Percentiles rank a stretch among this genome's conserved stretches.
Conservation (phyloP, 768 basidiomycete genomes). For the Termitomyces sp. region DNA sequence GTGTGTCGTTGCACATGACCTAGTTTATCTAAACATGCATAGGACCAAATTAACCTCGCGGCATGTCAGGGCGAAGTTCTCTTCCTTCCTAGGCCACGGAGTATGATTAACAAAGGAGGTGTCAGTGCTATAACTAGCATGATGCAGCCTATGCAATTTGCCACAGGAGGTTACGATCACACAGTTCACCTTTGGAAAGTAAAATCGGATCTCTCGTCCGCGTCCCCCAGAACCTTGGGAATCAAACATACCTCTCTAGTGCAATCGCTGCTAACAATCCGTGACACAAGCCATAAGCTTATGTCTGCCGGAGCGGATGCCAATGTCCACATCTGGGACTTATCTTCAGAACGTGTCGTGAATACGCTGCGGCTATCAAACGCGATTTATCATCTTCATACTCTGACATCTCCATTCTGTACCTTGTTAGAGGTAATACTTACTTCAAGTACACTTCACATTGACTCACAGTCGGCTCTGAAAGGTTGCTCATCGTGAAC, state of each 20-base stretch:
- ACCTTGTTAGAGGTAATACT: slow-evolving; percentile 38
- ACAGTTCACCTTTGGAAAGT: slow-evolving; percentile 44
- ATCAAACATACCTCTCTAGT: slow-evolving; percentile 41
- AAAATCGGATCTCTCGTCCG: slow-evolving; percentile 25
- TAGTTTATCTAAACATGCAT: neutral
- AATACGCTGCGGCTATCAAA: slow-evolving; percentile 39
- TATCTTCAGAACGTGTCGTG: slow-evolving; percentile 40
- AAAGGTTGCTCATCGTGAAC: slow-evolving; percentile 46
- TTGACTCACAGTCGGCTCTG: neutral
- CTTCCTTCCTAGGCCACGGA: slow-evolving; percentile 25
- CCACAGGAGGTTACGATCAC: slow-evolving; percentile 48
- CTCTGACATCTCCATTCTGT: slow-evolving; percentile 32
- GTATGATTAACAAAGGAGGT: slow-evolving; percentile 33
- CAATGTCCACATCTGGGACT: slow-evolving; percentile 40
- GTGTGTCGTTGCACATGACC: slow-evolving; percentile 16
- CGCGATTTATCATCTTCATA: slow-evolving; percentile 38
- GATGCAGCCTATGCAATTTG: slow-evolving; percentile 38
- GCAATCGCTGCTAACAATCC: slow-evolving; percentile 38
- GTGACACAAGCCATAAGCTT: slow-evolving; percentile 44
- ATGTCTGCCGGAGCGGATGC: slow-evolving; percentile 47
- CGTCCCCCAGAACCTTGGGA: slow-evolving; percentile 25
- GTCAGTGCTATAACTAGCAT: slow-evolving; percentile 39
- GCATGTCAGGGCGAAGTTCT: slow-evolving; percentile 2
- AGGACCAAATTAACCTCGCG: neutral
- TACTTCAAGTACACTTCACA: neutral